phyloP scores from a whole-genome alignment of 2,329 filamentous ascomycete species.

The Epichloe festucae region DNA sequence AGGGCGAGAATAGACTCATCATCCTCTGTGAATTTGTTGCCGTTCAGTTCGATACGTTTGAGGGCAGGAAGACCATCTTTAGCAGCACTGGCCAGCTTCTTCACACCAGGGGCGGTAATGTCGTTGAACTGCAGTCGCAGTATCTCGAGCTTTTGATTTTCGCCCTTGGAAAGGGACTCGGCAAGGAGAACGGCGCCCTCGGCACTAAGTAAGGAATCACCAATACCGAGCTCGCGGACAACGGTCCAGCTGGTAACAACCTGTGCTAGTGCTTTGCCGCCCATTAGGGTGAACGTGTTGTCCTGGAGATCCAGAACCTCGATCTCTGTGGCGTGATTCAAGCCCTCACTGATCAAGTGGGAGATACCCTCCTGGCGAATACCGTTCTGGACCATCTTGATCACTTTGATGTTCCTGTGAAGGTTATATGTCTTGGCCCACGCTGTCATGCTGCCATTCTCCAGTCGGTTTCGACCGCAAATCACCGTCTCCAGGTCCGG shows the following conservation, averaged over 20 bases:
- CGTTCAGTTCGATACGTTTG: slow-evolving; percentile 83
- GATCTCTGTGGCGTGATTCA: slow-evolving; percentile 56
- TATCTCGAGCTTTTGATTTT: slow-evolving; percentile 67
- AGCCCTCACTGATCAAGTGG: slow-evolving; percentile 63
- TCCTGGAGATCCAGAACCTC: slow-evolving; percentile 84
- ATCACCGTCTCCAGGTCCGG: slow-evolving; percentile 90
- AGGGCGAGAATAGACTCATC: slow-evolving; percentile 59
- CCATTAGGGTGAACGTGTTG: slow-evolving; percentile 83
- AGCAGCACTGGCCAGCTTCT: slow-evolving; percentile 56
- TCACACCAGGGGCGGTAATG: slow-evolving; percentile 64
- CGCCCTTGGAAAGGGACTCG: slow-evolving; percentile 57
- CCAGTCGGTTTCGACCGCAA: slow-evolving; percentile 88
- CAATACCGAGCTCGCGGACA: slow-evolving; percentile 73
- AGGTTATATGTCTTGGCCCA: slow-evolving; percentile 84
- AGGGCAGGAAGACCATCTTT: slow-evolving; percentile 58
- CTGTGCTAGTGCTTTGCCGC: slow-evolving; percentile 64
- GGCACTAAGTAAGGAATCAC: slow-evolving; percentile 72
- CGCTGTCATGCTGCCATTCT: slow-evolving; percentile 90
- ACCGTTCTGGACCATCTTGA: slow-evolving; percentile 98
- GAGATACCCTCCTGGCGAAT: slow-evolving; percentile 90
- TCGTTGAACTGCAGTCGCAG: slow-evolving; percentile 90
- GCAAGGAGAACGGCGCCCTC: slow-evolving; percentile 66
- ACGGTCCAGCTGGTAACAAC: slow-evolving; percentile 63
- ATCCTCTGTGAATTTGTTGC: slow-evolving; percentile 87
- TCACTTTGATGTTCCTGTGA: slow-evolving; percentile 66